Evolutionary conservation across 352 stramenopile genomes (phyloP).

Genomic region (Elongisporangium prolatum): DNA sequence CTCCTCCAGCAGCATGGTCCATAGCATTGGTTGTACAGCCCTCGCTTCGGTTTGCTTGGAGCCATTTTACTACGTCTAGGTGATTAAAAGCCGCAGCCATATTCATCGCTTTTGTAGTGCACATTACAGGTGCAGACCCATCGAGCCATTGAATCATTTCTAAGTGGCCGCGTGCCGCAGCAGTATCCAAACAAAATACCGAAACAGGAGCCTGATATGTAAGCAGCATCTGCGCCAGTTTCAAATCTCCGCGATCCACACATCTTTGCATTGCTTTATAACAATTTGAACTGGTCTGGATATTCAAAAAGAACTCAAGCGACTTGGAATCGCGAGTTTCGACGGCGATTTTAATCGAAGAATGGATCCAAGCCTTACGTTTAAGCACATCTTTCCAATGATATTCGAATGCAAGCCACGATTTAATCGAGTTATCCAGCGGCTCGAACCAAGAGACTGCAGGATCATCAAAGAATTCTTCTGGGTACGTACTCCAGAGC

Average conservation of each 20-base stretch:
- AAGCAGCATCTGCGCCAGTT: not conserved
- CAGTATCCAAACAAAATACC: constrained; percentile 12
- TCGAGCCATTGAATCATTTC: constrained; percentile 25
- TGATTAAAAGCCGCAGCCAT: constrained; percentile 28
- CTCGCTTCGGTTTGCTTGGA: constrained; percentile 22
- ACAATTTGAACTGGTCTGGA: too few species aligned
- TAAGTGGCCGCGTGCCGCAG: constrained; percentile 18
- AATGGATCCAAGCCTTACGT: constrained; percentile 8
- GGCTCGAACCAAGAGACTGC: too few species aligned
- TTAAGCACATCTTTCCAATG: too few species aligned
- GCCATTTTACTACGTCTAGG: constrained; percentile 21
- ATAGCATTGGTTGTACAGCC: constrained; percentile 29
- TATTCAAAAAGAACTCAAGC: too few species aligned
- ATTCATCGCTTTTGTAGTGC: constrained; percentile 27
- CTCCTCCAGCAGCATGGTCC: constrained; percentile 22
- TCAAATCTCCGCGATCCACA: constrained; percentile 24
- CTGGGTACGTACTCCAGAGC: constrained; percentile 16
- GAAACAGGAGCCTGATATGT: too few species aligned
- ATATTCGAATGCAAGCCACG: too few species aligned
- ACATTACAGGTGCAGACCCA: constrained; percentile 14
- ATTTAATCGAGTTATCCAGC: too few species aligned
- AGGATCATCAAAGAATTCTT: not conserved
- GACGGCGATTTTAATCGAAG: constrained; percentile 6
- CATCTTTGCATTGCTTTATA: constrained; percentile 1
- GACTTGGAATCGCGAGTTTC: too few species aligned